Evolutionary conservation across 176 grass and related monocot genomes (phyloP), one percentile per base, ranked within the genome.

Genomic region (Coix lacrymajobi): DNA sequence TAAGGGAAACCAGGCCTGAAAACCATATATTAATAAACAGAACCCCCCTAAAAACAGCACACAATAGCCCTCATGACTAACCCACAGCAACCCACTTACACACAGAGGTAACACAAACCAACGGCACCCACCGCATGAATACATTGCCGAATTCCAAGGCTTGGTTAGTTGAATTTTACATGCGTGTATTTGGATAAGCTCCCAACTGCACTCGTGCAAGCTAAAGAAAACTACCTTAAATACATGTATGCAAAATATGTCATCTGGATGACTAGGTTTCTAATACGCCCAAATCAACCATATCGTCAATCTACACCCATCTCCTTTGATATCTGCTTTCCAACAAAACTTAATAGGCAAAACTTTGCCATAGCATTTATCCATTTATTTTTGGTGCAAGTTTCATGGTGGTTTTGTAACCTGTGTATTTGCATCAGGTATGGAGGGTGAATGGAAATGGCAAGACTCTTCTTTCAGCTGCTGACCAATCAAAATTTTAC

Each of bases 401-500:
- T 77, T 78, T 77, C 54, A n/a, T 84, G n/a, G 68, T 82, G 4
- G 30, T 73, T 81, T 52, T 68, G 36, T 81, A 45, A 80, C 41
- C 22, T 66, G 49, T 41, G 33, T 88, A 54, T 61, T 90, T 63
- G 13, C 68, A 87, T 62, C 84, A 98, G 96, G 96, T 96, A 39
- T 98, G 96, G 96, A 87, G 87, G 71, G 80, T 98, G 57, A 93
- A 92, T 88, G 93, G 85, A 39, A 88, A 89, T 54, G 91, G 66
- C 45, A 98, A 98, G 77, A 79, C 41, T 74, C 87, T 91, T 90
- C 80, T 98, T 66, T 58, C 88, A 77, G 66, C 82, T 33, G 26
- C 77, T 65, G 80, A 90, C 37, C 91, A 91, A 48, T 91, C 85
- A 70, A 99, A 96, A 87, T 87, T 99, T 77, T 96, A 99, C 29